Base-by-base conservation (phyloP, 2,329 filamentous ascomycete genomes). In the Diaporthe sp. region DNA sequence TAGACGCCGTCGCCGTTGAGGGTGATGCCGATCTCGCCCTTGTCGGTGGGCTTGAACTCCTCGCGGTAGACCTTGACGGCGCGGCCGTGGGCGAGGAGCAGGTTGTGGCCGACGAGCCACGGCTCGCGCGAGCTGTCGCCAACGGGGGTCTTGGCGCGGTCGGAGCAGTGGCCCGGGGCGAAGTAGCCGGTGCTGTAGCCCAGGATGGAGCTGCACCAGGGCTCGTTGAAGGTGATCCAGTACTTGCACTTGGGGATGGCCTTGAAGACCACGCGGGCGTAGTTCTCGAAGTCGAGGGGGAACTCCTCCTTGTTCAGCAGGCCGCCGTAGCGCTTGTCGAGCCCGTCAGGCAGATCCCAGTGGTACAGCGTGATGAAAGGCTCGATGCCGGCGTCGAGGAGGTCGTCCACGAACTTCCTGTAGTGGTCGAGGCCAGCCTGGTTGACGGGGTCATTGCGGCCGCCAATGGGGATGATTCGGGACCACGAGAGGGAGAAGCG, bases 181-280 rank as follows among this genome's bases (percentile, higher is more conserved):
- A 96, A 95, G 77, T 91, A 87, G 39, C 95, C 95, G 57, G 90
- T 91, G 81, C 90, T 94, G 85, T 96, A 97, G 49, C 95, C 95
- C 57, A 97, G 89, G 77, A 97, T 92, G 71, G 93, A 91, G 78
- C 92, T 94, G 85, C 94, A 97, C 92, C 94, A 97, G 4, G 95
- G 95, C 87, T 98, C 95, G 83, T 97, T 97, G 86, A 96, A 95
- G 37, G 94, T 97, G 83, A 96, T 94, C 95, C 95, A 98, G 85
- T 94, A 89, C 87, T 95, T 95, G 81, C 95, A 94, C 84, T 92
- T 93, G 72, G 92, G 90, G 67, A 97, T 88, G 1, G 92, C 90
- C 82, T 93, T 89, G 86, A 95, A 97, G 80, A 95, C 88, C 62
- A 95, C 87, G 77, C 93, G 92, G 13, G 95, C 93, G 82, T 96